Conservation (phyloP, 768 basidiomycete species). For the Rhizopogon rudus region DNA sequence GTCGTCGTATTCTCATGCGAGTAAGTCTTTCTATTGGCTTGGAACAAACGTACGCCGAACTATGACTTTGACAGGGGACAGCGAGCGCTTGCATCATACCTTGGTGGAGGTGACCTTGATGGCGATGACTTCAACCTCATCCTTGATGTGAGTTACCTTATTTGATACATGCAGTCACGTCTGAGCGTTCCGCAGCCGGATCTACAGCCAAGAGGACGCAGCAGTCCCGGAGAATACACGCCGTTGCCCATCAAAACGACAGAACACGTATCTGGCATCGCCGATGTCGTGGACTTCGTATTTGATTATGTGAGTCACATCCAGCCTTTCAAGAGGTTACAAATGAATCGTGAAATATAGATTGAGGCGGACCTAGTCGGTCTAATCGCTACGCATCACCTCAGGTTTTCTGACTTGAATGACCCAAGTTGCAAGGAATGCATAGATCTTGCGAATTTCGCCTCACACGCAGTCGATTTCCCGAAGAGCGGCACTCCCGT, state of each 20-base stretch:
- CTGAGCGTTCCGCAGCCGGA: constrained; percentile 19
- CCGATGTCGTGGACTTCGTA: constrained; percentile 44
- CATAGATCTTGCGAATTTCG: constrained; percentile 36
- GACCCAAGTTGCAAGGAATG: constrained; percentile 33
- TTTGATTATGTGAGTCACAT: constrained; percentile 37
- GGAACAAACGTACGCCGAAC: constrained; percentile 4
- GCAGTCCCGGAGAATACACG: constrained; percentile 34
- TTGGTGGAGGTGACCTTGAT: constrained; percentile 53
- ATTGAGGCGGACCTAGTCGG: constrained; percentile 36
- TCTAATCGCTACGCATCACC: constrained; percentile 36
- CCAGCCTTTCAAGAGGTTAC: not conserved
- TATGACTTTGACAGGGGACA: constrained; percentile 27
- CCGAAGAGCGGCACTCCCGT: constrained; percentile 42
- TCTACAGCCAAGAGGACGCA: constrained; percentile 20
- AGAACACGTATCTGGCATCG: constrained; percentile 27
- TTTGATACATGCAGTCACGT: not conserved
- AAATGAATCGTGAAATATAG: constrained; percentile 11
- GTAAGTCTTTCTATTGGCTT: constrained; percentile 19
- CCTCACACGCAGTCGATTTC: constrained; percentile 46
- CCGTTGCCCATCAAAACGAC: constrained; percentile 31
- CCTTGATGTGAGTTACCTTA: constrained; percentile 28
- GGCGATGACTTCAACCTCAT: constrained; percentile 50
- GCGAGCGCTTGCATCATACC: constrained; percentile 39
- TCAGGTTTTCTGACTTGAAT: constrained; percentile 38
- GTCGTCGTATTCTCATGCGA: constrained; percentile 48